phyloP scores from a whole-genome alignment of 768 basidiomycete species.

The Cystobasidium ongulense region DNA sequence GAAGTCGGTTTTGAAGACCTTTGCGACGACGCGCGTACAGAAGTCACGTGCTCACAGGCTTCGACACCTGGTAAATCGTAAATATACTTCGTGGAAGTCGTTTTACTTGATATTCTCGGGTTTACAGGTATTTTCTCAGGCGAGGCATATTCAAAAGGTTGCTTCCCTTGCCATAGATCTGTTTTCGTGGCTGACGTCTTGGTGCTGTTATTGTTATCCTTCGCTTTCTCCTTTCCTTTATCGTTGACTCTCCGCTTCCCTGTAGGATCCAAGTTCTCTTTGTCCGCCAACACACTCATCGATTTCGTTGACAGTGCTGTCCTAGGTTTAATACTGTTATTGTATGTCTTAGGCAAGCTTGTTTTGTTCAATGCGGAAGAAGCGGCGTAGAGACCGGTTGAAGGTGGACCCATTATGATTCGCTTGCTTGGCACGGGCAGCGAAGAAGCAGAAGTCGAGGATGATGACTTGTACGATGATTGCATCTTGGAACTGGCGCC shows the following conservation, averaged over 20 bases:
- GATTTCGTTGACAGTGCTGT: not conserved
- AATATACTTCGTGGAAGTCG: not conserved
- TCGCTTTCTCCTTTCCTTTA: not conserved
- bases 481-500: not conserved
- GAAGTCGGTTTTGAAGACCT: not conserved
- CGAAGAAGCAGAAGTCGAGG: not conserved
- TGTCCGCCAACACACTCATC: not conserved
- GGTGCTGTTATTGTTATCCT: not conserved
- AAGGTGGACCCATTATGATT: not conserved
- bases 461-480: not conserved
- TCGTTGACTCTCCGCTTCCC: not conserved
- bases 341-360: not conserved
- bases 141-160: slow-evolving; percentile 4
- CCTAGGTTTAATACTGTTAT: not conserved
- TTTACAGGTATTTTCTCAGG: not conserved
- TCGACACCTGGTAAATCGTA: slow-evolving; percentile 1
- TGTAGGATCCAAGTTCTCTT: slow-evolving; percentile 8
- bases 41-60: not conserved
- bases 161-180: slow-evolving; percentile 12
- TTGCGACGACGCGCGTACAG: not conserved
- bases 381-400: not conserved
- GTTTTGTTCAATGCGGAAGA: not conserved
- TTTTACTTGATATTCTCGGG: not conserved
- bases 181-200: not conserved
- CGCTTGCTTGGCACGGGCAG: not conserved